These are phyloP conservation scores for Lodderomyces elongisporus DNA, from an alignment of 1,139 yeast genomes.

Conservation along the genomic window DNA sequence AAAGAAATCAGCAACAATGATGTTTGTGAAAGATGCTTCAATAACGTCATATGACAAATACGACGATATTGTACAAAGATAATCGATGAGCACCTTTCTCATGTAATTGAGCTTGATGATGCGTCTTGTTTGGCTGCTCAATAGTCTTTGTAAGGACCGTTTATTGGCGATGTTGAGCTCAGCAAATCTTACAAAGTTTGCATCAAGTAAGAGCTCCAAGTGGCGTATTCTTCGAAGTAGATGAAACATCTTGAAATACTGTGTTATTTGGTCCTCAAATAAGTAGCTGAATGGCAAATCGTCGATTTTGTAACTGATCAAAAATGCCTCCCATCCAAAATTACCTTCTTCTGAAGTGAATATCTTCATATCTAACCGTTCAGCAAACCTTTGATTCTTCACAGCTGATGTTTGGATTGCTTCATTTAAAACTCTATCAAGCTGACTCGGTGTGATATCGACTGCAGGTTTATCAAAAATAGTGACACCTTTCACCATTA, in stretches of 20 bases:
- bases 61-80: constrained; percentile 38
- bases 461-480: constrained; percentile 59
- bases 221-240: constrained; percentile 78
- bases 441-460: constrained; percentile 57
- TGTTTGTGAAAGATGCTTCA: constrained; percentile 32
- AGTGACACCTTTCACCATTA: constrained; percentile 53
- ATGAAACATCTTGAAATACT: constrained; percentile 75
- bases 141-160: neutral
- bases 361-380: constrained; percentile 72
- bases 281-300: constrained; percentile 46
- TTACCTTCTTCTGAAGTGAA: constrained; percentile 61
- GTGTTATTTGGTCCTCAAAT: constrained; percentile 16
- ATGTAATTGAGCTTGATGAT: constrained; percentile 19
- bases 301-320: constrained; percentile 68
- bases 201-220: constrained; percentile 47
- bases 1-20: constrained; percentile 20
- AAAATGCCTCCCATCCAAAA: constrained; percentile 88
- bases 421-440: constrained; percentile 61
- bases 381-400: constrained; percentile 26
- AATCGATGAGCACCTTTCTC: constrained; percentile 42
- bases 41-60: constrained; percentile 47
- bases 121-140: neutral
- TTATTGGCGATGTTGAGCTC: constrained; percentile 1
- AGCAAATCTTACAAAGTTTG: constrained; percentile 20
- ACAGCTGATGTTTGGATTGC: constrained; percentile 65